A percentile compares a stretch with the other conserved stretches of the same genome.
These are phyloP conservation scores for Agaricus blazei DNA, from an alignment of 768 basidiomycete species.

Conservation along the genomic window DNA sequence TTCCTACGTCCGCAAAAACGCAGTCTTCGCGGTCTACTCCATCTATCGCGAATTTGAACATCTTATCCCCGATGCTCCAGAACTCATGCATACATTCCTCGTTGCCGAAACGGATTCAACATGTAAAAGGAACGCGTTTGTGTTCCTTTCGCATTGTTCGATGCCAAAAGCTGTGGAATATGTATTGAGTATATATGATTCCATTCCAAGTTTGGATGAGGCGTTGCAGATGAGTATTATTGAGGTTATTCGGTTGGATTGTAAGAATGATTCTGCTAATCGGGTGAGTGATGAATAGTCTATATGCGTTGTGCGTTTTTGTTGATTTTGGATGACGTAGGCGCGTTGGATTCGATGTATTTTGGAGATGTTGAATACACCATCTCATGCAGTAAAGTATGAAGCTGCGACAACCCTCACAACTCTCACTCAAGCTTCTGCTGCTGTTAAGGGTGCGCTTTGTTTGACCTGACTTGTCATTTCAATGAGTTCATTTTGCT, in stretches of 20 bases:
- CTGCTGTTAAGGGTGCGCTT: conserved; percentile 83
- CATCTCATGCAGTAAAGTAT: conserved; percentile 93
- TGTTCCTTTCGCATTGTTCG: conserved; percentile 82
- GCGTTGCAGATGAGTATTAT: conserved; percentile 93
- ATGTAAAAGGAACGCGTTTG: conserved; percentile 96
- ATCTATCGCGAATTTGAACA: conserved; percentile 94
- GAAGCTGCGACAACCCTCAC: conserved; percentile 96
- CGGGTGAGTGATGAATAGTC: conserved; percentile 45
- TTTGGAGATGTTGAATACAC: conserved; percentile 84
- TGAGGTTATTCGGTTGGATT: conserved; percentile 88
- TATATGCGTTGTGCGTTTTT: neutral
- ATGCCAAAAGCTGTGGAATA: conserved; percentile 92
- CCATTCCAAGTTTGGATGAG: conserved; percentile 80
- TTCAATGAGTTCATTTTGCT: neutral
- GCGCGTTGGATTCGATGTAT: conserved; percentile 92
- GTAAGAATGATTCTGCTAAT: conserved; percentile 77
- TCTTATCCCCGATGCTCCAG: conserved; percentile 94
- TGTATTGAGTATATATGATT: conserved; percentile 80
- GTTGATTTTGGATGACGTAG: conserved; percentile 30
- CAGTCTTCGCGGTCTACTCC: conserved; percentile 92
- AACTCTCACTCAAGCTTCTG: conserved; percentile 89
- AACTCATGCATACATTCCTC: conserved; percentile 94
- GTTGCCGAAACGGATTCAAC: conserved; percentile 94
- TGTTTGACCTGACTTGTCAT: neutral
- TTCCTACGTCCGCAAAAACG: conserved; percentile 97